Evolutionary conservation across 2,329 filamentous ascomycete genomes (phyloP).

Genomic region (Graphiopsis chlorocephala): DNA sequence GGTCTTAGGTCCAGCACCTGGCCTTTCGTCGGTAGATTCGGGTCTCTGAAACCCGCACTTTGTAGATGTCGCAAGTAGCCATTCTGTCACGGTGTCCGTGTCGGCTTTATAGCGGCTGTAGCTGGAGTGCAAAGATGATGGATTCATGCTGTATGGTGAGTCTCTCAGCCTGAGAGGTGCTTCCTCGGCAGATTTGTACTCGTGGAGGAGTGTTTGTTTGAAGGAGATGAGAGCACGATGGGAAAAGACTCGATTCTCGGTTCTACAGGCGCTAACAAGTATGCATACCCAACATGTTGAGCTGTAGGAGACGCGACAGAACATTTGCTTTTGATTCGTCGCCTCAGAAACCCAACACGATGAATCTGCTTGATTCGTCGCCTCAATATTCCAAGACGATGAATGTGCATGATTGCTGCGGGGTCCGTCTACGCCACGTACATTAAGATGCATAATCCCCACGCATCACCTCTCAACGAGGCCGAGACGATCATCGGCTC

Average conservation of each 20-base stretch:
- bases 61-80: slow-evolving; percentile 2
- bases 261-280: background rate
- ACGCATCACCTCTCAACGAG: too few relatives aligned
- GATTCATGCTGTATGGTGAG: background rate
- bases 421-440: too few relatives aligned
- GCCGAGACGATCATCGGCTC: background rate
- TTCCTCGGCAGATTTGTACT: background rate
- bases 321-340: background rate
- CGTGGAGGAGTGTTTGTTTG: background rate
- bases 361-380: too few relatives aligned
- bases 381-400: too few relatives aligned
- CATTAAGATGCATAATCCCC: too few relatives aligned
- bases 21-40: background rate
- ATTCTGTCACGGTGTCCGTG: background rate
- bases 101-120: slow-evolving; percentile 15
- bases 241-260: too few relatives aligned
- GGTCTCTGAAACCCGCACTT: background rate
- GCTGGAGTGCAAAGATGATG: background rate
- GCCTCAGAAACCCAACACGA: background rate
- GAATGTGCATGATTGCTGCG: too few relatives aligned
- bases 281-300: background rate
- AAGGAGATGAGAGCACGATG: too few relatives aligned
- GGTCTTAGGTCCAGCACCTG: background rate
- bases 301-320: background rate
- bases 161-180: too few relatives aligned